Base-by-base conservation (phyloP, 306 rosid species). In the Hippophae gyantsensis region DNA sequence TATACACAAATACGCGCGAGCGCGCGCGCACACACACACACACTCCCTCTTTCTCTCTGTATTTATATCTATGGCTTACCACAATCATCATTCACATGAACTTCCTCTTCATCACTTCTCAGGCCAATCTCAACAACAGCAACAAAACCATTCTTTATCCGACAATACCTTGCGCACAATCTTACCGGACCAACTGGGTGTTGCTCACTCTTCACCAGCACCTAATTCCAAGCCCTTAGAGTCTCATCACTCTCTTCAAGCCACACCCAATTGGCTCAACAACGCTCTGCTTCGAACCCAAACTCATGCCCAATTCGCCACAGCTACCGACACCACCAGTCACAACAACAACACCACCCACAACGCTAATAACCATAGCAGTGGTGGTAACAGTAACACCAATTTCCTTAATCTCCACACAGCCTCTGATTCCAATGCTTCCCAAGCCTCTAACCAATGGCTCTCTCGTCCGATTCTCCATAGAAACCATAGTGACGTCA, bases 221-320 rank as follows among this genome's bases (percentile, higher is more conserved):
- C 83, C 83, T 40, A 57, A 45, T 48, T 48, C 86, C 61, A 74
- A 82, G 71, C 10, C 63, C 58, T 3, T 42, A 2, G 71, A 70
- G 45, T 83, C 60, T 52, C 82, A 81, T 44, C 76, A 79, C 25
- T 71, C 84, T 0, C 74, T 75, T 8, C 95, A 81, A 27, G 44
- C 86, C 12, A 82, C 95, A 5, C 99, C 99, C 38, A 92, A 80
- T 70, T 92, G 99, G 99, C 99, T 92, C 68, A 88, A 88, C 84
- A 82, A 56, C 97, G 99, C 99, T 8, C 96, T 92, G 10, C 88
- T 92, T 5, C 99, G 90, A 11, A 64, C 79, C 52, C 82, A 71
- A 50, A 10, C 77, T 13, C 87, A 84, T 48, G 74, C 77, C 25
- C 89, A 81, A 65, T 80, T 60, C 81, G 7, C 65, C 63, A 47